Conservation (phyloP, 2,329 filamentous ascomycete genomes). For the Neonectria ditissima region DNA sequence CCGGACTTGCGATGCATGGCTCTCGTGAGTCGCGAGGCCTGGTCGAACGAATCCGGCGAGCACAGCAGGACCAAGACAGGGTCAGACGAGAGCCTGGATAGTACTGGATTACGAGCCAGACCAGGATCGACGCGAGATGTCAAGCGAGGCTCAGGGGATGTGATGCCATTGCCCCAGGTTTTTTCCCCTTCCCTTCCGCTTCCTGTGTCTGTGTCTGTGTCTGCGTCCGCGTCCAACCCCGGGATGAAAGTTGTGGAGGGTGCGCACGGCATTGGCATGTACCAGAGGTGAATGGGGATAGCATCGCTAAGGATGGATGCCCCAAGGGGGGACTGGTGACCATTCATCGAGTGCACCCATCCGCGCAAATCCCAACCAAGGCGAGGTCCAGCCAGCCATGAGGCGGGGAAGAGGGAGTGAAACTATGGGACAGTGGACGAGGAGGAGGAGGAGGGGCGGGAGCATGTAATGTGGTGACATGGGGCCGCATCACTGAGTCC, state of each 20-base stretch:
- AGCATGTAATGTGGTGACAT: conserved; percentile 24
- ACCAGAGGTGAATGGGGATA: conserved; percentile 19
- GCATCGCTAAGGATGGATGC: conserved; percentile 14
- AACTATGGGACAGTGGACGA: conserved; percentile 5
- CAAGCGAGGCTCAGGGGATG: conserved; percentile 17
- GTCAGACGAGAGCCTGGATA: conserved; percentile 4
- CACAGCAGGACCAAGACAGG: background rate
- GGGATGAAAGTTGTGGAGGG: conserved; percentile 15
- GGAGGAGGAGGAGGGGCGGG: conserved; percentile 24
- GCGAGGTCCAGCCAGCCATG: conserved; percentile 5
- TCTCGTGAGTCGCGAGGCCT: conserved; percentile 10
- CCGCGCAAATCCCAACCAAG: conserved; percentile 13
- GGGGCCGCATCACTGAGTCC: conserved; percentile 10
- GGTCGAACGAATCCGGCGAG: background rate
- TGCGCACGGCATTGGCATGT: conserved; percentile 19
- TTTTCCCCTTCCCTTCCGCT: background rate
- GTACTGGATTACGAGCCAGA: conserved; percentile 13
- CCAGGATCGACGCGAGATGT: conserved; percentile 23
- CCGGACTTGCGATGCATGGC: conserved; percentile 7
- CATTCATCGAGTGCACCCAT: conserved; percentile 18
- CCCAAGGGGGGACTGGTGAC: conserved; percentile 21
- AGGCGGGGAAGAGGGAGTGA: conserved; percentile 14
- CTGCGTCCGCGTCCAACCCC: conserved; percentile 9
- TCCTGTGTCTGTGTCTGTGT: conserved; percentile 4
- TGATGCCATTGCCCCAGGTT: conserved; percentile 14